Evolutionary conservation across 306 rosid species (phyloP).

Genomic region (Quercus dentata): DNA sequence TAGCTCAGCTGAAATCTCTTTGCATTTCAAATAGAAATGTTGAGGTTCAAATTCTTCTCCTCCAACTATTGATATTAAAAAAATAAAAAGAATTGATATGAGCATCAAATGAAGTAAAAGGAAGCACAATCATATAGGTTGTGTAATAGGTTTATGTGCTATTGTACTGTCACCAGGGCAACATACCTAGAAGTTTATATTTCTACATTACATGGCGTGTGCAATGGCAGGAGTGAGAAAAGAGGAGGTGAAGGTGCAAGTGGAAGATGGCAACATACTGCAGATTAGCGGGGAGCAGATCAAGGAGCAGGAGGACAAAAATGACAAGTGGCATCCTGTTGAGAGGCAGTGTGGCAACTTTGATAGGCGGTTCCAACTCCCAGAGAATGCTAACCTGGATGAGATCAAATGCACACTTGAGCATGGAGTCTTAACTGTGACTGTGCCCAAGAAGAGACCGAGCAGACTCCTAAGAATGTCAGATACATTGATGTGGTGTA

Average conservation of each 20-base stretch:
- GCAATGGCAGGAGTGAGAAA: slow-evolving; percentile 30
- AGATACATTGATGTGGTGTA: slow-evolving; percentile 25
- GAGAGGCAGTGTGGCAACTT: slow-evolving; percentile 35
- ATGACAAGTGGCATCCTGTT: slow-evolving; percentile 26
- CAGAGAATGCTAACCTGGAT: slow-evolving; percentile 21
- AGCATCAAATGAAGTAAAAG: slow-evolving; percentile 20
- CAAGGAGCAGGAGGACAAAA: slow-evolving; percentile 29
- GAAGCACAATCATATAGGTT: slow-evolving; percentile 30
- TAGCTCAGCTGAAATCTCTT: no score
- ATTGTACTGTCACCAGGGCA: slow-evolving; percentile 26
- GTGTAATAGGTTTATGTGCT: slow-evolving; percentile 38
- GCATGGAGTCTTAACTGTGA: slow-evolving; percentile 28
- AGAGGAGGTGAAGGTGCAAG: slow-evolving; percentile 40
- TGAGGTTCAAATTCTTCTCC: no score
- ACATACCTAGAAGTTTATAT: slow-evolving; percentile 18
- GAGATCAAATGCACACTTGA: slow-evolving; percentile 15
- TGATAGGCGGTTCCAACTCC: slow-evolving; percentile 26
- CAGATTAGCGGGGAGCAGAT: slow-evolving; percentile 39
- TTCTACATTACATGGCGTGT: slow-evolving; percentile 15
- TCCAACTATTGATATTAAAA: no score
- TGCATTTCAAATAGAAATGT: no score
- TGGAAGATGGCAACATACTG: slow-evolving; percentile 30
- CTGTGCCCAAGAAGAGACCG: slow-evolving; percentile 19
- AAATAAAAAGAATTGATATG: not conserved
- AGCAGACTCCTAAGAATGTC: slow-evolving; percentile 12